phyloP scores from a whole-genome alignment of 495 filamentous ascomycete genomes.

The Aspergillus funiculosus region DNA sequence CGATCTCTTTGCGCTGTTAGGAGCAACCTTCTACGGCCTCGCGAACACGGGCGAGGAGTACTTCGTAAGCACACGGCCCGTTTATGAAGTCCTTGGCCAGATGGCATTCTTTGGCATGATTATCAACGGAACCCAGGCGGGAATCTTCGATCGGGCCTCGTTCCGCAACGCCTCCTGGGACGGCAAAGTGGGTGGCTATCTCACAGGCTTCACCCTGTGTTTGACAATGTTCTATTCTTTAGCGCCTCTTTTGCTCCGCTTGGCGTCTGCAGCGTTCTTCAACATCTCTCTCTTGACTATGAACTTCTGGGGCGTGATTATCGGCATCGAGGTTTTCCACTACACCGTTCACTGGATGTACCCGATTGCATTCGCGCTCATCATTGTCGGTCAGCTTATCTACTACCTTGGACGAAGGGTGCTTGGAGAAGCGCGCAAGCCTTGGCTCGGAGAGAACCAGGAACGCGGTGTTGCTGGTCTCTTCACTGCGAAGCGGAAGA shows the following conservation, averaged over 20 bases:
- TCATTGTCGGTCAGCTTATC: conserved; percentile 72
- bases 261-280: conserved; percentile 89
- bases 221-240: conserved; percentile 81
- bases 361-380: conserved; percentile 88
- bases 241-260: conserved; percentile 79
- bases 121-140: conserved; percentile 87
- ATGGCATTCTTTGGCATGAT: conserved; percentile 81
- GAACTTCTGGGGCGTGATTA: conserved; percentile 95
- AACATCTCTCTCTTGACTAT: conserved; percentile 90
- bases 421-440: conserved; percentile 88
- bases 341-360: conserved; percentile 83
- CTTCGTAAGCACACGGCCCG: conserved; percentile 75
- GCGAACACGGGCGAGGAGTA: conserved; percentile 90
- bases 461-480: conserved; percentile 72
- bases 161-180: conserved; percentile 65
- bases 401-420: conserved; percentile 73
- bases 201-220: conserved; percentile 80
- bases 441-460: conserved; percentile 86
- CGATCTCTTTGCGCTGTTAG: conserved; percentile 83
- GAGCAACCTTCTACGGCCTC: conserved; percentile 86
- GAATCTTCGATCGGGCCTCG: conserved; percentile 76
- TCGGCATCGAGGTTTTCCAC: conserved; percentile 81
- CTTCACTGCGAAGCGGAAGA: conserved; percentile 81
- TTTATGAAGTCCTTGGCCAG: conserved; percentile 92
- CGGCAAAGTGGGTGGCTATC: conserved; percentile 65